Conservation (phyloP, 495 filamentous ascomycete species). For the Bombardia bombarda region DNA sequence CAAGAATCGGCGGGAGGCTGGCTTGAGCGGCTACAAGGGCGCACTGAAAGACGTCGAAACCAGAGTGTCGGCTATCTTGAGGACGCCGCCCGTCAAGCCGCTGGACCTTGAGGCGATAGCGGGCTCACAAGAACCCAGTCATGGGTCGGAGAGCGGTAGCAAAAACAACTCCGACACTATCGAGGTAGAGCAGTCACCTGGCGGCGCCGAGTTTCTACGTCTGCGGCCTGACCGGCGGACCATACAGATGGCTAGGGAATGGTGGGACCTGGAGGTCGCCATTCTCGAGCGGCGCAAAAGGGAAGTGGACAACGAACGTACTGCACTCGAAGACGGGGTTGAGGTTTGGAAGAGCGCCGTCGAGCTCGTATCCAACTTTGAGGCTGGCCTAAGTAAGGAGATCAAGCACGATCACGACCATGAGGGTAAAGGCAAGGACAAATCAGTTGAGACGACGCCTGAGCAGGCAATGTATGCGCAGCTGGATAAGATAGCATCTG, state of each 20-base stretch:
- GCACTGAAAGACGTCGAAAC: constrained; percentile 65
- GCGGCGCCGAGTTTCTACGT: constrained; percentile 40
- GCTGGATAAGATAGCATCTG: constrained; percentile 47
- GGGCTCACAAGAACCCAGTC: constrained; percentile 8
- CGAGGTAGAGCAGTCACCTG: constrained; percentile 8
- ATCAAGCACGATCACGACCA: constrained; percentile 32
- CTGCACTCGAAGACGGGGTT: constrained; percentile 77
- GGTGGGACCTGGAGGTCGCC: constrained; percentile 61
- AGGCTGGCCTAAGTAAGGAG: constrained; percentile 49
- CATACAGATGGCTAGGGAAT: constrained; percentile 65
- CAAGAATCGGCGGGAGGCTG: constrained; percentile 49
- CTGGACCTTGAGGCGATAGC: constrained; percentile 31
- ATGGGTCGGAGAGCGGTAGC: neutral
- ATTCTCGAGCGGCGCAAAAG: constrained; percentile 48
- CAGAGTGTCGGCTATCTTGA: constrained; percentile 71
- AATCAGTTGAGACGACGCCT: constrained; percentile 2
- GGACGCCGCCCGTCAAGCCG: constrained; percentile 40
- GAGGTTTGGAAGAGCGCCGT: constrained; percentile 70
- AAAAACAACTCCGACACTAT: too few species aligned
- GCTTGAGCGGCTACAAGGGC: constrained; percentile 41
- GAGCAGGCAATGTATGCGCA: constrained; percentile 36
- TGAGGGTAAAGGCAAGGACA: constrained; percentile 15
- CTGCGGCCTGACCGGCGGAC: constrained; percentile 64
- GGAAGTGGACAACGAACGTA: constrained; percentile 58
- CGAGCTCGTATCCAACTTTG: constrained; percentile 57